Percentiles rank a stretch among this genome's conserved stretches.
phyloP scores from a whole-genome alignment of 768 basidiomycete genomes.

The Leccinum truebloodii region DNA sequence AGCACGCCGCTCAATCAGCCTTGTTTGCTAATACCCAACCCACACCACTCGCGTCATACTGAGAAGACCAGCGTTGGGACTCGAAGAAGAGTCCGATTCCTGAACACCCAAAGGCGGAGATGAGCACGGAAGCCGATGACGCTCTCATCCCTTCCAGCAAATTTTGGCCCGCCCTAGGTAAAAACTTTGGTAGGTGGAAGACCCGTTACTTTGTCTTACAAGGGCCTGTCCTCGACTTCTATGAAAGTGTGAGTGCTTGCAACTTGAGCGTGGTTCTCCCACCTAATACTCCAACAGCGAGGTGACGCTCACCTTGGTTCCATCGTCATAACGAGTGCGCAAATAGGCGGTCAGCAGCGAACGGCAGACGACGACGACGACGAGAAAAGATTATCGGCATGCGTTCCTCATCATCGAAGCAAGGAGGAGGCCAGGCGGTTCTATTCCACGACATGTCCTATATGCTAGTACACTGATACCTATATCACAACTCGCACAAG shows the following conservation, averaged over 20 bases:
- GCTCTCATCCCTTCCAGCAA: conserved; percentile 12
- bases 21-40: conserved; percentile 21
- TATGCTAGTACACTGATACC: conserved; percentile 69
- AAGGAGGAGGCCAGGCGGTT: conserved; percentile 68
- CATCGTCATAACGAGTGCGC: conserved; percentile 87
- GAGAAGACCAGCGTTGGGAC: conserved; percentile 19
- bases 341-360: conserved; percentile 93
- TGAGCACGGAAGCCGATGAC: neutral
- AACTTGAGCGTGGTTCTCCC: conserved; percentile 7
- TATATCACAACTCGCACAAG: conserved; percentile 45
- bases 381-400: conserved; percentile 91
- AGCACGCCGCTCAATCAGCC: conserved; percentile 6
- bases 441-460: conserved; percentile 82
- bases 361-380: conserved; percentile 58
- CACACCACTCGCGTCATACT: conserved; percentile 20
- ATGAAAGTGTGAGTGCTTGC: conserved; percentile 76
- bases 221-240: conserved; percentile 90
- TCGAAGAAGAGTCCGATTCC: conserved; percentile 22
- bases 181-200: conserved; percentile 99
- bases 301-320: conserved; percentile 91
- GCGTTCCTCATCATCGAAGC: conserved; percentile 97
- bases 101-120: conserved; percentile 30
- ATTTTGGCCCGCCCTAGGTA: conserved; percentile 53
- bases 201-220: conserved; percentile 93
- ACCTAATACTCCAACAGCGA: conserved; percentile 49